Evolutionary conservation across 345 rosid species (phyloP).

Genomic region (Populus deltoides): DNA sequence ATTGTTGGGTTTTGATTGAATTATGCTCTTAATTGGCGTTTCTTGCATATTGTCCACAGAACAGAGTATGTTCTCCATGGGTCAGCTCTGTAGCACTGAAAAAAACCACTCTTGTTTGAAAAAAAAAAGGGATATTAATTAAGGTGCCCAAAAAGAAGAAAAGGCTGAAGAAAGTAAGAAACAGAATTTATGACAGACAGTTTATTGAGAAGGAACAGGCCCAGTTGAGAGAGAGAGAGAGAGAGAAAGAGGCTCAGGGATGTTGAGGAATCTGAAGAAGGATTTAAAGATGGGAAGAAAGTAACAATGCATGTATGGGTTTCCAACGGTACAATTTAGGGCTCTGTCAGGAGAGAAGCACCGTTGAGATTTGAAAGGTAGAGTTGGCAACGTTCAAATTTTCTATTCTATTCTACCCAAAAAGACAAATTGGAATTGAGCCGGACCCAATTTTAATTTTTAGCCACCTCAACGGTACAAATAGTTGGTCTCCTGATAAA

Average conservation of each 20-base stretch:
- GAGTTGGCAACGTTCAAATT: constrained; percentile 6
- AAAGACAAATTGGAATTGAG: not conserved
- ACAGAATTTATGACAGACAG: not conserved
- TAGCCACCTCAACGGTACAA: not conserved
- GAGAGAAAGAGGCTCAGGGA: not conserved
- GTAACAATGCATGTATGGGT: not conserved
- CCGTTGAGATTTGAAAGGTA: constrained; percentile 22
- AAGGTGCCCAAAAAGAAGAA: not conserved
- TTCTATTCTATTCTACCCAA: not conserved
- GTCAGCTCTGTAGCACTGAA: not conserved
- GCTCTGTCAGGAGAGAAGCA: not conserved
- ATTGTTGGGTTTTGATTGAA: constrained; percentile 15
- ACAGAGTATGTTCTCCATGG: not conserved
- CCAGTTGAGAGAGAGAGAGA: not conserved
- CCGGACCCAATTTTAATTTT: not conserved
- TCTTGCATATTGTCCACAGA: constrained; percentile 41
- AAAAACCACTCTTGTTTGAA: not conserved
- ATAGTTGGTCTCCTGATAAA: no score
- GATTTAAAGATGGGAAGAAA: not conserved
- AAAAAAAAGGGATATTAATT: no score
- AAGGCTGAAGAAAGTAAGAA: not conserved
- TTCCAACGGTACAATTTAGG: constrained; percentile 48
- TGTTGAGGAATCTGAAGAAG: not conserved
- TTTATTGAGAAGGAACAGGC: no score
- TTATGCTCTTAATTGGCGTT: constrained; percentile 23